Base-by-base conservation (phyloP, 2,329 filamentous ascomycete genomes). In the Penicillium italicum region DNA sequence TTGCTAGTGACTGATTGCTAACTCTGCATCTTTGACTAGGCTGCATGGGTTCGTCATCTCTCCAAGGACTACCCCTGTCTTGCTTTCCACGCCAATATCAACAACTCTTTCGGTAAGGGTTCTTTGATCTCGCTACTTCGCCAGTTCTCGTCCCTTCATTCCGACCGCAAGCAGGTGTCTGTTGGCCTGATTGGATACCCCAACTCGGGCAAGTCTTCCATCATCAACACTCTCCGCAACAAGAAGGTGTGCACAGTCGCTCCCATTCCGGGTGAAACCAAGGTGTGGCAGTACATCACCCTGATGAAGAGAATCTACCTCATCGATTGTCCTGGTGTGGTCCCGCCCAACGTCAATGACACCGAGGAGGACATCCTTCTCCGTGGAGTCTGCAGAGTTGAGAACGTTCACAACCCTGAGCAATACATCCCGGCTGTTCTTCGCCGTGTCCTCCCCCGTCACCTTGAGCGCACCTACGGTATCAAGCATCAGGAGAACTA, bases 211-310 rank as follows among this genome's bases (percentile, higher is more conserved):
- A 99, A 99, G 75, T 96, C 90, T 3, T 94, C 90, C 41, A 94
- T 99, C 64, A 97, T 99, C 77, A 99, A 99, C 77, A 96, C 93
- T 0, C 79, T 99, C 3, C 84, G 91, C 43, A 93, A 91, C 73
- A 97, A 97, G 80, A 92, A 94, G 72, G 92, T 97, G 38, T 92
- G 92, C 77, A 94, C 82, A 16, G 91, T 96, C 4, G 94, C 94
- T 7, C 94, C 93, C 6, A 96, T 97, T 59, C 93, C 94, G 7
- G 94, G 92, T 14, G 92, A 97, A 79, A 97, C 93, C 33, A 97
- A 97, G 76, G 89, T 97, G 30, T 97, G 94, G 93, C 93, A 97
- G 72, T 97, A 97, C 69, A 91, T 97, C 63, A 96, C 91, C 3
- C 76, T 97, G 57, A 96, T 96, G 89, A 95, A 92, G 77, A 82